These are phyloP conservation scores for Niveomyces coronatus DNA, from an alignment of 2,329 filamentous ascomycete species.

Conservation along the genomic window DNA sequence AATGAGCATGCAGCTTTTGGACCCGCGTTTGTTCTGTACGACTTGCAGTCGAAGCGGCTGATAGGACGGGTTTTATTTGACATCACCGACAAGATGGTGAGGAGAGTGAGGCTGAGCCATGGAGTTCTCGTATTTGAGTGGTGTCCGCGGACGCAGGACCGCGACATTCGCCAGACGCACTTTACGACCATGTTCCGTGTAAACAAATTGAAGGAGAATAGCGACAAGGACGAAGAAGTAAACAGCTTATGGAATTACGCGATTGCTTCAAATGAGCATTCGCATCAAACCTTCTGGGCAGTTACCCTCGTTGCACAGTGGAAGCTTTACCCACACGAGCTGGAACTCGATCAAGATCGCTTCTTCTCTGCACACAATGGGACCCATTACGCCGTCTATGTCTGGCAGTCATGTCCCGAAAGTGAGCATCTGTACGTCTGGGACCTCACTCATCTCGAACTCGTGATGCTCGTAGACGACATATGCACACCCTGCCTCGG, in stretches of 20 bases:
- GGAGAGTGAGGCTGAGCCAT: conserved; percentile 42
- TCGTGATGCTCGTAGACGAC: too few species aligned
- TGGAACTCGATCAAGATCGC: conserved; percentile 44
- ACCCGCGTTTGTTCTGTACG: too few species aligned
- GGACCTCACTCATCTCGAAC: too few species aligned
- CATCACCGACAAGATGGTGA: conserved; percentile 36
- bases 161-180: conserved; percentile 38
- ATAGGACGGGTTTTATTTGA: conserved; percentile 48
- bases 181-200: conserved; percentile 51
- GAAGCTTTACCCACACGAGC: conserved; percentile 47
- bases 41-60: too few species aligned
- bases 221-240: conserved; percentile 8
- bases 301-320: conserved; percentile 46
- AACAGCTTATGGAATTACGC: not conserved
- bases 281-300: conserved; percentile 21
- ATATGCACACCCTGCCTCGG: too few species aligned
- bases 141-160: conserved; percentile 38
- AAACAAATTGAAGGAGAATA: not conserved
- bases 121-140: conserved; percentile 53
- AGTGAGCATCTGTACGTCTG: too few species aligned
- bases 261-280: not conserved
- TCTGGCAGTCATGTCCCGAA: conserved; percentile 56
- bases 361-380: conserved; percentile 51
- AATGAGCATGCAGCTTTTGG: too few species aligned
- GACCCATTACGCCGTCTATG: conserved; percentile 51